Evolutionary conservation across 768 basidiomycete genomes (phyloP).

Genomic region (Podaxis rugospora): DNA sequence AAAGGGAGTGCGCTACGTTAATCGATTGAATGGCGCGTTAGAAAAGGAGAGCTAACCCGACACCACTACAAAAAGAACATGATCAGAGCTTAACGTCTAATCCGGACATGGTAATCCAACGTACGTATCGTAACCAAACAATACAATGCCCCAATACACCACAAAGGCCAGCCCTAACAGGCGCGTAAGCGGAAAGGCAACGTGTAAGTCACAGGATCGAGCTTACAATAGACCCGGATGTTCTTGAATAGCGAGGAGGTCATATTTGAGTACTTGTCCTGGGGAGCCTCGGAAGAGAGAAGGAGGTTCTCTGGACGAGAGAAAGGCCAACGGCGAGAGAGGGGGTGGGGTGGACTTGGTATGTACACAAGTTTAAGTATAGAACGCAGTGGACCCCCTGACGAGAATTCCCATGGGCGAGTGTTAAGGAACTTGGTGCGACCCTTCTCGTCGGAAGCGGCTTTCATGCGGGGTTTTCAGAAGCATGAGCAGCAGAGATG

Average conservation of each 20-base stretch:
- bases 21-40: too few relatives aligned
- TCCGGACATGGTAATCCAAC: constrained; percentile 19
- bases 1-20: not conserved
- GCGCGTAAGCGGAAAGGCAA: not conserved
- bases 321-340: not conserved
- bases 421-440: not conserved
- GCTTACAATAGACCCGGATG: constrained; percentile 63
- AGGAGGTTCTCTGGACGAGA: not conserved
- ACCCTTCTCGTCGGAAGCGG: not conserved
- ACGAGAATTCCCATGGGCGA: not conserved
- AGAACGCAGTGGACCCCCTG: not conserved
- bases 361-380: constrained; percentile 1
- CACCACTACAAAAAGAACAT: constrained; percentile 18
- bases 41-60: constrained; percentile 15
- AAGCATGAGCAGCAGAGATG: not conserved
- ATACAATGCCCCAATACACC: constrained; percentile 75
- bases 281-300: not conserved
- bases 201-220: too few relatives aligned
- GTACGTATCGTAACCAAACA: constrained; percentile 79
- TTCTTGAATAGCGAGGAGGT: constrained; percentile 30
- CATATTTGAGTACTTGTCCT: not conserved
- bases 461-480: constrained; percentile 3
- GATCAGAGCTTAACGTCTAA: not conserved
- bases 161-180: constrained; percentile 64
- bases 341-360: not conserved